Evolutionary conservation across 1,139 yeast species (phyloP), one percentile per base, ranked within the genome.

Genomic region (Yamadazyma triangularis): DNA sequence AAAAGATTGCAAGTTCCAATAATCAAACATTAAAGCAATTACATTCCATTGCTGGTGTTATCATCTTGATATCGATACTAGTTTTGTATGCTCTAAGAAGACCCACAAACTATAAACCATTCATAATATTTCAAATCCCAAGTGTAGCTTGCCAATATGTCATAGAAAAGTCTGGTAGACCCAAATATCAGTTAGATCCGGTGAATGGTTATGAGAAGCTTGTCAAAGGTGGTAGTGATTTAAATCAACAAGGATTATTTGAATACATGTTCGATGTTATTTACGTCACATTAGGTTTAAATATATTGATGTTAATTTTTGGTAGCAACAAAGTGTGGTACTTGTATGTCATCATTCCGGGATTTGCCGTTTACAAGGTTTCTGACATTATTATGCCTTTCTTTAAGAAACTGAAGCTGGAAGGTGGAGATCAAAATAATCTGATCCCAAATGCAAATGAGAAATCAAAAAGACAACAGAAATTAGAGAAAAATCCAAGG

Each of bases 261-360:
- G 95, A 86, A 53, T 84, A 82, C 60, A 58, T 84, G 58, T 81
- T 81, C 49, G 95, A 86, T 50, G 58, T 84, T 14, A 64, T 86
- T 34, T 85, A 85, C 49, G 56, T 83, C 32, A 84, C 94, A 1
- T 70, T 85, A 70, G 47, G 71, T 11, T 64, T 80, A 40, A 79
- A 78, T 42, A 33, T 80, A 0, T 56, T 82, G 31, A 71, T 78
- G 58, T 50, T 77, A 10, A 13, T 77, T 0, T 53, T 75, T 25
- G 86, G 87, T 6, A 51, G 73, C 18, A 76, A 73, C 52, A 69
- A 70, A 45, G 74, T 78, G 8, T 85, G 87, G 87, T 73, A 70
- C 54, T 39, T 79, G 16, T 73, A 69, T 44, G 34, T 60, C 8
- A 53, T 55, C 4, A 56, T 67, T 27, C 73, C 73, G n/a, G 68